Conservation (phyloP, 805 yeast species). For the Lipomyces yamadae region DNA sequence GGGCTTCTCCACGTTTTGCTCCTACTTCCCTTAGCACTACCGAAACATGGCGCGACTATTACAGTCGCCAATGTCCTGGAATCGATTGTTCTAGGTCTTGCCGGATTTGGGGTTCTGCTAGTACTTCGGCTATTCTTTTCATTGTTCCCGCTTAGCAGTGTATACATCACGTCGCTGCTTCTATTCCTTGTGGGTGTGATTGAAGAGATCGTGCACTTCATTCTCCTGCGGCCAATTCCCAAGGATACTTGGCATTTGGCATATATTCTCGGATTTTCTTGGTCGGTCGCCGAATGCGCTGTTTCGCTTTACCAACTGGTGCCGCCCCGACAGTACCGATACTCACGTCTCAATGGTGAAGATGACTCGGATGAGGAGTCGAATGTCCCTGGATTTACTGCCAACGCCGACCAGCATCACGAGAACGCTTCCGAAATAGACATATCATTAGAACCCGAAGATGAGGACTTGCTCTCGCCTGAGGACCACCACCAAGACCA, state of each 20-base stretch:
- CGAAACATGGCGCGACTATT: slow-evolving; percentile 26
- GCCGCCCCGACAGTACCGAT: slow-evolving; percentile 31
- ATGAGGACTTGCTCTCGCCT: slow-evolving; percentile 11
- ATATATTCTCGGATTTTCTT: slow-evolving; percentile 29
- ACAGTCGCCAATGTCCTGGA: slow-evolving; percentile 13
- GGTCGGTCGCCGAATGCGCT: slow-evolving; percentile 33
- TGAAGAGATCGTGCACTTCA: slow-evolving; percentile 30
- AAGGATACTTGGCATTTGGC: slow-evolving; percentile 30
- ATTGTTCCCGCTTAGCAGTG: slow-evolving; percentile 34
- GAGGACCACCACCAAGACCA: slow-evolving; percentile 14
- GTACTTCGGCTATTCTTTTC: slow-evolving; percentile 29
- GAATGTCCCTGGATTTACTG: slow-evolving; percentile 20
- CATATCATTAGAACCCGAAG: slow-evolving; percentile 19
- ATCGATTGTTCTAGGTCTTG: slow-evolving; percentile 29
- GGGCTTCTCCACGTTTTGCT: slow-evolving; percentile 26
- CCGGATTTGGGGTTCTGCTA: slow-evolving; percentile 26
- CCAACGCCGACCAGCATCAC: slow-evolving; percentile 13
- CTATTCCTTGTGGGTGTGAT: slow-evolving; percentile 32
- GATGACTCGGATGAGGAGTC: slow-evolving; percentile 19
- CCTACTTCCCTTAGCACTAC: slow-evolving; percentile 26
- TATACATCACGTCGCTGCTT: slow-evolving; percentile 28
- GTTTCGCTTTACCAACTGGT: slow-evolving; percentile 32
- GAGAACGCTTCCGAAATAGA: slow-evolving; percentile 23
- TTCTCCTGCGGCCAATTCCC: slow-evolving; percentile 22
- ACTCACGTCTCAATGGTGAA: slow-evolving; percentile 16